phyloP scores from a whole-genome alignment of 2,329 filamentous ascomycete species.

The Ophiostoma pallidulum region DNA sequence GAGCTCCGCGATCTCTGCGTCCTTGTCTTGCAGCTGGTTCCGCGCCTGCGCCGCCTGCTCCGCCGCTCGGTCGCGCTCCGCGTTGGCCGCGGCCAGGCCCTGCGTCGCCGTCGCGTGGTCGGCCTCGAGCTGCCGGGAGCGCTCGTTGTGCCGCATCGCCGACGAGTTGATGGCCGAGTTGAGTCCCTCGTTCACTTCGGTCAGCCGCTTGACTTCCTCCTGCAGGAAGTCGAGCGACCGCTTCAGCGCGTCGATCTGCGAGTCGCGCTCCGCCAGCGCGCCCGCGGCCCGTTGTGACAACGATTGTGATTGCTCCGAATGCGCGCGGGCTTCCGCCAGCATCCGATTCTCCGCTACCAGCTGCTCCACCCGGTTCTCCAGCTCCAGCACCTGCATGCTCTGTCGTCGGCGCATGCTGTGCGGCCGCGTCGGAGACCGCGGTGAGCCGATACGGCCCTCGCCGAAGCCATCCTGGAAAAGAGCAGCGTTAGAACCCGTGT shows the following conservation, averaged over 20 bases:
- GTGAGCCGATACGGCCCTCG: constrained; percentile 76
- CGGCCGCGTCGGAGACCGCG: constrained; percentile 84
- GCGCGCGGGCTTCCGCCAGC: constrained; percentile 62
- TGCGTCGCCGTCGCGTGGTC: constrained; percentile 56
- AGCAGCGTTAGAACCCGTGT: background rate
- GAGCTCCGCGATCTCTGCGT: constrained; percentile 71
- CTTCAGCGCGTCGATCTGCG: constrained; percentile 74
- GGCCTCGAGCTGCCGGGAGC: constrained; percentile 56
- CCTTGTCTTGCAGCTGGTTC: constrained; percentile 61
- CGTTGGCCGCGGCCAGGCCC: constrained; percentile 60
- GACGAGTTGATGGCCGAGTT: constrained; percentile 69
- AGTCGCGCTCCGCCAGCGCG: constrained; percentile 70
- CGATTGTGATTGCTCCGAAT: constrained; percentile 51
- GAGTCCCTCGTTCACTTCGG: constrained; percentile 73
- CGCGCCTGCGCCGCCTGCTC: background rate
- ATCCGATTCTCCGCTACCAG: constrained; percentile 75
- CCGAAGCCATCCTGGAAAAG: constrained; percentile 74
- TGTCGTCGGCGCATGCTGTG: constrained; percentile 94
- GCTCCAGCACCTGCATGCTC: constrained; percentile 92
- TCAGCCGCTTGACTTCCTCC: constrained; percentile 70
- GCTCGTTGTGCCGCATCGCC: constrained; percentile 63
- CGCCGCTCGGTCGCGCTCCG: constrained; percentile 43
- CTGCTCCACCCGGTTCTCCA: constrained; percentile 78
- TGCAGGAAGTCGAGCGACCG: constrained; percentile 71
- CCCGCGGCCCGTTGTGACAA: constrained; percentile 57